Base-by-base conservation (phyloP, 23 red algal species). In the Cyanidium caldarium region DNA sequence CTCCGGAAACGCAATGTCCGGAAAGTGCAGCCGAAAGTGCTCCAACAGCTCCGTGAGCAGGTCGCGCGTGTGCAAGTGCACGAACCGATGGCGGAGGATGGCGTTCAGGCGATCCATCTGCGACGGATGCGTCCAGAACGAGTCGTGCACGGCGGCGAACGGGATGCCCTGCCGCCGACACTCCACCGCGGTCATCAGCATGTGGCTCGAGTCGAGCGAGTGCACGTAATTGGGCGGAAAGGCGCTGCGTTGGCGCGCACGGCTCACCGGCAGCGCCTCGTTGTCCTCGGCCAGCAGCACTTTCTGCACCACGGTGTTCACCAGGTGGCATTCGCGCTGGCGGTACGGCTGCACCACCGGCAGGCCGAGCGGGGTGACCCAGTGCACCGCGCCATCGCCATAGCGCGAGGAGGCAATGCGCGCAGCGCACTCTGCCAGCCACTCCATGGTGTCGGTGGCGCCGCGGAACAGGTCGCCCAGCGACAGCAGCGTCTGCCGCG, bases 201-300 rank as follows among this genome's bases (percentile, higher is more conserved):
- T 96, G 76, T 96, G 91, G 66, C 73, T 70, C 35, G 91, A 84
- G 68, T 96, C 91, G 33, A 96, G 65, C 30, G 84, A 88, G 76
- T 96, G 91, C 40, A 96, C 72, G 74, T 85, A 96, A 74, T 96
- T 96, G 13, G 91, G 91, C 41, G 91, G 69, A 65, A 96, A 88
- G 30, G 91, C 91, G 3, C 72, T 72, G 28, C 73, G 76, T 43
- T 94, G 87, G 19, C 78, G 77, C 26, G 42, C 72, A 3, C 76
- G 51, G 40, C 67, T 73, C 38, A 94, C 76, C 25, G 87, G 80
- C 34, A 73, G 61, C 35, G 73, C 58, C 57, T 82, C 86, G 17
- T 77, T 80, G 25, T 65, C 42, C 10, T 46, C 45, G 35, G 68
- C 66, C 3, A 94, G 36, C 15, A 68, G 46, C 43, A 94, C 68